A percentile compares a stretch with the other conserved stretches of the same genome.
phyloP scores from a whole-genome alignment of 441 rosid species.

The Macaranga tanarius region DNA sequence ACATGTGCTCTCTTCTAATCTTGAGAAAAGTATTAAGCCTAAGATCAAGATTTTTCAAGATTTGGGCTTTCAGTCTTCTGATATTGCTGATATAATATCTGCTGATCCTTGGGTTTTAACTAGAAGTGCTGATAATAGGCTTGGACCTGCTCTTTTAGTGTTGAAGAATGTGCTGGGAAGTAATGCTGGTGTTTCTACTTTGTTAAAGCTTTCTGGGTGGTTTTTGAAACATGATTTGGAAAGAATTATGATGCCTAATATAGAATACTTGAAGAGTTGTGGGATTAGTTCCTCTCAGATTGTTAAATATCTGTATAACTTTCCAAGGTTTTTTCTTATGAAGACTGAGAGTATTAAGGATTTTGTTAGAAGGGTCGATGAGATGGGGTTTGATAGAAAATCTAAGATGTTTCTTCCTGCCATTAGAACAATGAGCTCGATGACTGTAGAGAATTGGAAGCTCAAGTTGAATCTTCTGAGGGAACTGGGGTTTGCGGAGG shows the following conservation, averaged over 20 bases:
- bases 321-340: conserved; percentile 28
- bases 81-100: conserved; percentile 27
- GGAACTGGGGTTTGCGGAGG: conserved; percentile 36
- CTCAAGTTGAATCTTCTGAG: conserved; percentile 31
- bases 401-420: conserved; percentile 34
- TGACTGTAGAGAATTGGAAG: conserved; percentile 37
- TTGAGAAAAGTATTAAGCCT: conserved; percentile 34
- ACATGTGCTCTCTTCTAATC: conserved; percentile 19
- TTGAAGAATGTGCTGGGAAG: conserved; percentile 34
- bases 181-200: conserved; percentile 13
- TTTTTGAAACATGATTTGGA: conserved; percentile 31
- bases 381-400: conserved; percentile 34
- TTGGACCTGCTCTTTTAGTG: conserved; percentile 24
- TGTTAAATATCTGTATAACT: conserved; percentile 7
- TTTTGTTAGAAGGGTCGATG: conserved; percentile 34
- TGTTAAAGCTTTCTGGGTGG: conserved; percentile 28
- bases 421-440: conserved; percentile 34
- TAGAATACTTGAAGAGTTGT: conserved; percentile 28
- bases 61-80: conserved; percentile 24
- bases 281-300: conserved; percentile 35
- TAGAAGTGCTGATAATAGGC: conserved; percentile 24
- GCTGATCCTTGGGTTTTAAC: conserved; percentile 34
- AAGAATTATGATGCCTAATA: conserved; percentile 34
- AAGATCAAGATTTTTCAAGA: conserved; percentile 37
- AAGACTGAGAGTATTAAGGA: conserved; percentile 29